phyloP scores from a whole-genome alignment of 208 protist genomes.

The Tritrichomonas foetus region DNA sequence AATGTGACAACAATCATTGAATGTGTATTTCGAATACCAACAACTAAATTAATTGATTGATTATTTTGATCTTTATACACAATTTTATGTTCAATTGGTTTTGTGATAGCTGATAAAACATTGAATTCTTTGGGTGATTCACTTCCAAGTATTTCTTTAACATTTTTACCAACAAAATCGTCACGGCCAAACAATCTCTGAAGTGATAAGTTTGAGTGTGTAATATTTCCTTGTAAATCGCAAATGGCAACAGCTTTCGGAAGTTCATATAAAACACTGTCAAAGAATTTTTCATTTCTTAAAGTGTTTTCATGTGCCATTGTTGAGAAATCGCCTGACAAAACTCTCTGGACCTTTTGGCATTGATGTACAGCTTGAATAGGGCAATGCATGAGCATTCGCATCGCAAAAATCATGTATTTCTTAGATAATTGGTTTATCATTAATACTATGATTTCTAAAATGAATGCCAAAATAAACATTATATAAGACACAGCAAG shows the following conservation, averaged over 20 bases:
- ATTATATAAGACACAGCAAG: background rate
- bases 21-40: too few species aligned
- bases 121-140: too few species aligned
- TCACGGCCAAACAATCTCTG: background rate
- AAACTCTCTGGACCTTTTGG: background rate
- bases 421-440: background rate
- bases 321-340: background rate
- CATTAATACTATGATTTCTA: background rate
- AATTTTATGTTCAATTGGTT: background rate
- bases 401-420: background rate
- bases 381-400: background rate
- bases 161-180: background rate
- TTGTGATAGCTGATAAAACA: background rate
- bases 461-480: background rate
- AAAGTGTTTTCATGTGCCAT: background rate
- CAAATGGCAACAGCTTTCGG: background rate
- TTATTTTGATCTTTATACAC: background rate
- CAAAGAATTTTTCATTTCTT: background rate
- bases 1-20: background rate
- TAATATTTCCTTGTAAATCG: background rate
- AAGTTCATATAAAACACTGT: background rate
- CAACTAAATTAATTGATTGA: too few species aligned
- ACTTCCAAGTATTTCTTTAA: background rate
- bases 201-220: background rate
- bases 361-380: background rate